A percentile compares a stretch with the other conserved stretches of the same genome.
Evolutionary conservation across 2,329 filamentous ascomycete species (phyloP).

Genomic region (Penicillium occitanis): DNA sequence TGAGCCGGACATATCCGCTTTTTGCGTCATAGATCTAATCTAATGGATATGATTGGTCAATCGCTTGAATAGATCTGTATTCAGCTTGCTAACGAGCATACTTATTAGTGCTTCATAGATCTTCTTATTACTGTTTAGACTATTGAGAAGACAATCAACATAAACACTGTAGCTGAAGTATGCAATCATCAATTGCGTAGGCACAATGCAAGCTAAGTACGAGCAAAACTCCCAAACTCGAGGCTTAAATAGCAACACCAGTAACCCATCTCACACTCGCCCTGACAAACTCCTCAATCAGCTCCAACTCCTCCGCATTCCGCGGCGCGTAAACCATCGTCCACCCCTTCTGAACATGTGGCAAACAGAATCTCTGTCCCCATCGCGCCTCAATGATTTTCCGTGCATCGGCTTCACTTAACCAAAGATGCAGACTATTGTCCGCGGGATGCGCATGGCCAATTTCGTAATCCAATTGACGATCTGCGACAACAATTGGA

Average conservation of each 20-base stretch:
- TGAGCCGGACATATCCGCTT: too few relatives aligned
- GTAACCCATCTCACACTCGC: slow-evolving; percentile 16
- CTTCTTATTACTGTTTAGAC: neutral
- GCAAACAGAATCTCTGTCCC: slow-evolving; percentile 17
- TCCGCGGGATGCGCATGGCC: slow-evolving; percentile 14
- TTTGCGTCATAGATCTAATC: neutral
- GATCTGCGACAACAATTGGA: neutral
- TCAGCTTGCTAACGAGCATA: too few relatives aligned
- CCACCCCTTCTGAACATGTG: slow-evolving; percentile 3
- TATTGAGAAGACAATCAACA: neutral
- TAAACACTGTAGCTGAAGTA: neutral
- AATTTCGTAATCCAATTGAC: slow-evolving; percentile 4
- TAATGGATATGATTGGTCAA: neutral
- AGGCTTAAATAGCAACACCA: slow-evolving; percentile 9
- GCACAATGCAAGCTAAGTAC: neutral
- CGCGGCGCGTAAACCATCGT: slow-evolving; percentile 21
- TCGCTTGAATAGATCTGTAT: neutral
- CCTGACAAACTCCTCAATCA: slow-evolving; percentile 16
- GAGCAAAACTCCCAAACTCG: neutral
- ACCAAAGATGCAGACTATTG: slow-evolving; percentile 18
- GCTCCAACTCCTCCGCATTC: slow-evolving; percentile 10
- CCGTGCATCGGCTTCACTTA: slow-evolving; percentile 15
- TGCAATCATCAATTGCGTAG: neutral
- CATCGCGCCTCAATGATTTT: slow-evolving; percentile 19
- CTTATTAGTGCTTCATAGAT: neutral